Percentiles rank a stretch among this genome's conserved stretches.
Conservation (phyloP, 805 yeast genomes). For the Suhomyces sp. region DNA sequence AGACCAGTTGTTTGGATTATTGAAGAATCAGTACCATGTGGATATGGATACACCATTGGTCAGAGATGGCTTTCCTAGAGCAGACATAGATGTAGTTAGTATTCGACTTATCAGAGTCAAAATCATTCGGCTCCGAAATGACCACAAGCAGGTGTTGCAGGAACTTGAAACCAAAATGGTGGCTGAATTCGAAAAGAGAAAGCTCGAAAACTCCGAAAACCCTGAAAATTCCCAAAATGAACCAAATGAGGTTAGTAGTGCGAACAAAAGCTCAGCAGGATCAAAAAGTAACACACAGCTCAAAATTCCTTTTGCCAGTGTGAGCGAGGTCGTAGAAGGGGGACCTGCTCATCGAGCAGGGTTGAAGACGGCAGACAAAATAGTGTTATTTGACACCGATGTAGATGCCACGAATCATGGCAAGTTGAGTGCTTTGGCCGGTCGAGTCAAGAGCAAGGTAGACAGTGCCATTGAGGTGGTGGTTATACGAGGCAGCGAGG, state of each 20-base stretch:
- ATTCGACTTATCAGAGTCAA: conserved; percentile 60
- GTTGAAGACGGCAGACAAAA: conserved; percentile 50
- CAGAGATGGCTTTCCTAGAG: conserved; percentile 80
- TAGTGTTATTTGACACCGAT: conserved; percentile 50
- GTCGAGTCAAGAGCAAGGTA: conserved; percentile 40
- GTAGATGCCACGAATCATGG: conserved; percentile 57
- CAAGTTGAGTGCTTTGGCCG: conserved; percentile 44
- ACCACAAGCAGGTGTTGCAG: conserved; percentile 49
- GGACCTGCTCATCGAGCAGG: conserved; percentile 63
- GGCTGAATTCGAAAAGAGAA: conserved; percentile 33
- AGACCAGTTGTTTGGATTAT: conserved; percentile 35
- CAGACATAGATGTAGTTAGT: conserved; percentile 73
- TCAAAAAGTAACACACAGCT: not conserved
- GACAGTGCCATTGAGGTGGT: conserved; percentile 25
- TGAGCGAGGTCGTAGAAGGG: conserved; percentile 44
- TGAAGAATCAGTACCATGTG: conserved; percentile 43
- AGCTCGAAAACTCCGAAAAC: not conserved
- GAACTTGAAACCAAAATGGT: conserved; percentile 47
- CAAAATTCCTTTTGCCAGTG: conserved; percentile 50
- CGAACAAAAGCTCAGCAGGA: not conserved
- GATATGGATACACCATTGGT: conserved; percentile 66
- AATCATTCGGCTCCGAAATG: conserved; percentile 70
- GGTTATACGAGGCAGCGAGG: conserved; percentile 29
- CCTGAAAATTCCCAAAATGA: not conserved
- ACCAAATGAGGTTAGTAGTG: not conserved